Evolutionary conservation across 371 early-diverging fungal species (phyloP), one percentile per base, ranked within the genome.

Genomic region (Lichtheimia ramosa): DNA sequence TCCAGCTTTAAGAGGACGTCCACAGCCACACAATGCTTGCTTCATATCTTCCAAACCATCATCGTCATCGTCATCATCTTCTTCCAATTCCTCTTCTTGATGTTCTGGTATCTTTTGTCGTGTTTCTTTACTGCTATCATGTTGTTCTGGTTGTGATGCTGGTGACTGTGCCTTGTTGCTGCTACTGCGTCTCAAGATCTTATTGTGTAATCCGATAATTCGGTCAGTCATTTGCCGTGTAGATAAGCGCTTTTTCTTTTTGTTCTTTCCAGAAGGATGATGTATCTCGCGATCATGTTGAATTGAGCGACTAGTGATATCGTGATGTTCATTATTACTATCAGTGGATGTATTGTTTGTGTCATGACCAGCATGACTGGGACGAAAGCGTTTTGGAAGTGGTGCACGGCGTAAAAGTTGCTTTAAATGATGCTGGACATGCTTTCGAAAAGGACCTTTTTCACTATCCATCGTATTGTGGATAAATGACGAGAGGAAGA

Each of bases 1-100:
- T n/a, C 63, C 63, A 3, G 63, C 51, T 8, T 57, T 46, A n/a
- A 63, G 63, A n/a, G 51, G 52, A 15, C 63, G 63, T 28, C 63
- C 63, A 40, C 63, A 63, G 8, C 51, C 63, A 39, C 63, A 63
- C 13, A 56, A 10, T 34, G 20, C 14, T 42, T 21, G 21, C 43
- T 46, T 46, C 18, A 46, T 46, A 8, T 39, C 55, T 40, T 42
- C 16, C 43, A 8, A 34, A 34, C 10, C 34, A 34, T 34, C 34
- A 34, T 34, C 34, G 10, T 34, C 34, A 34, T 34, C 34, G 10
- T 34, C 34, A 34, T 34, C 34, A 2, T 34, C 34, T 8, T 34
- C 34, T 10, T 34, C 34, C 34, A 34, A 2, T 8, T 34, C 34
- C 10, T 34, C 34, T 34, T 34, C 34, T 8, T 34, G 34, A 4